Base-by-base conservation (phyloP, 371 early-diverging fungal species). In the Zopfochytrium polystomum region DNA sequence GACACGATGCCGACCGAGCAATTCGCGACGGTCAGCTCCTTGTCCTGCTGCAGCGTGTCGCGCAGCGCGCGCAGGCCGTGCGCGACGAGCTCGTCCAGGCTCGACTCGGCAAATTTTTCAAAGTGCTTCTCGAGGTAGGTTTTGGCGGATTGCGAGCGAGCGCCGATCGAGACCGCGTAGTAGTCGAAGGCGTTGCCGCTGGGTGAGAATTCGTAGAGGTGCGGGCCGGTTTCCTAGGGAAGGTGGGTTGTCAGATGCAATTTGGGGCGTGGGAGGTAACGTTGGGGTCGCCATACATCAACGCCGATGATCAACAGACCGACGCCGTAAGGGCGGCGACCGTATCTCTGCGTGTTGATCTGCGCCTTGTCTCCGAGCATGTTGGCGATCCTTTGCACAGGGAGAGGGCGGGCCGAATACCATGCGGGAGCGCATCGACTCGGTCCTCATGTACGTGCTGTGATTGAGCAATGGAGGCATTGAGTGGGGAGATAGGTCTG, bases 251-350 rank as follows among this genome's bases (percentile, higher is more conserved):
- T 25, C 11, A 27, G 47, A 38, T 15, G 33, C 59, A 20, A 47
- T 11, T 38, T 49, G 31, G 32, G 22, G 52, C 52, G 22, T 5
- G 27, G 3, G 52, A 1, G 1, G 1, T 15, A 59, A 11, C 38
- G 38, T 38, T 7, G 11, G 38, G n/a, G n/a, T n/a, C 38, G 38
- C 7, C 79, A 67, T 77, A 86, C 92, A 76, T 98, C 96, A 60
- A 84, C 76, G 44, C 96, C 96, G 71, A 85, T 85, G 5, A 96
- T 91, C 63, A 98, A 78, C 33, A 97, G 80, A 13, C 99, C 99
- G 51, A 98, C 99, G 65, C 99, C 99, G 69, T 96, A 97, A 26
- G 99, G 99, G 66, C 99, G 81, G 46, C 90, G 84, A 20, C 99
- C 97, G 78, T 96, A 97, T 66, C 88, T 83, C 63, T 95, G 96